Base-by-base conservation (phyloP, 2,329 filamentous ascomycete genomes). In the Zasmidium angulare region DNA sequence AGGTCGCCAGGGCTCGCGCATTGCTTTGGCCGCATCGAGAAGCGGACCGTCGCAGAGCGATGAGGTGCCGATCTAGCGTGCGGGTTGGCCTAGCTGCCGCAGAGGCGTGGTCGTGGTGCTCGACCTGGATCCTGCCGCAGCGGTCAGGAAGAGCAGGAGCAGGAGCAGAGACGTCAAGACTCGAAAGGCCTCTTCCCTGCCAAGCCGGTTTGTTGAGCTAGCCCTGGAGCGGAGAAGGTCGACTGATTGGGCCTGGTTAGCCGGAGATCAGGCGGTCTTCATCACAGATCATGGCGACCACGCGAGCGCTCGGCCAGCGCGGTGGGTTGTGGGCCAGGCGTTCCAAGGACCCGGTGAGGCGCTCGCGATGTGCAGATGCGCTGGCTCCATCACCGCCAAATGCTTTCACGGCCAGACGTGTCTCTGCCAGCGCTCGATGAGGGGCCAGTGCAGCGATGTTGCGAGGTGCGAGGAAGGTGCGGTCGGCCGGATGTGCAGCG, bases 191-290 rank as follows among this genome's bases (percentile, higher is more conserved):
- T 43, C 36, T 11, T 31, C 2, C 53, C 19, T 31, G 43, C 53
- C 53, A 48, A 49, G 43, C 31, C 53, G 23, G 43, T 22, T 55
- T 55, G 29, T 55, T 48, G 46, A n/a, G 36, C 36, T 9, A 14
- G 36, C 36, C 7, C 14, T 19, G n/a, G 36, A 43, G 36, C 36
- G 36, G 36, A 43, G 36, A 43, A 7, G n/a, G 36, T 14, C 36
- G 36, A 43, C 36, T 43, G 36, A 43, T 43, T 43, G 36, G 36
- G 36, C 36, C 12, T 10, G 14, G 36, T 43, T 17, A 43, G 36
- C 36, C 36, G 36, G 36, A 43, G 36, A 43, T 17, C 36, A 43
- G n/a, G 36, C 36, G 36, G 36, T 17, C 36, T 7, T 4, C 36
- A 43, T 43, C 36, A 43, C 36, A 43, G 36, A 43, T 43, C 36